Evolutionary conservation across 2,329 filamentous ascomycete species (phyloP), one percentile per base, ranked within the genome.

Genomic region (Zalaria sp.): DNA sequence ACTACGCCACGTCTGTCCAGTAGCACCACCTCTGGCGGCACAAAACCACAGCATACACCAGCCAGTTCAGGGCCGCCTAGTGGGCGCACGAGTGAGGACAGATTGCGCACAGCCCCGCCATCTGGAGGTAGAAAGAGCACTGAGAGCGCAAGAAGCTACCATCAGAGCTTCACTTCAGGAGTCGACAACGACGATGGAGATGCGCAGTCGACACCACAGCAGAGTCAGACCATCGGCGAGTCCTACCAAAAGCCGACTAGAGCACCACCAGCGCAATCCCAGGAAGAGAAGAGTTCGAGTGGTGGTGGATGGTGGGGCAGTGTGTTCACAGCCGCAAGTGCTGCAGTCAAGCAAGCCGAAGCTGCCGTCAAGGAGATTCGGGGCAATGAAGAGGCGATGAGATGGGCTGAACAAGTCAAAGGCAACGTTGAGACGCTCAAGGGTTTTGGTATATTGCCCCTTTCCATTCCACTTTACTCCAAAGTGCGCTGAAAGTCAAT

Each of bases 361-460:
- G 85, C 81, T 5, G 82, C 88, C 1, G 88, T 93, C 49, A 93
- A 89, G 59, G 86, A 96, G 61, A 88, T 98, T 38, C 85, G 94
- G 60, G 81, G 91, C 58, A 95, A 93, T 54, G 87, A 96, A 57
- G 91, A 98, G 61, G 91, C 89, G 40, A 88, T 89, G 67, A 83
- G 85, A 60, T 98, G 89, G 87, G 85, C 88, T 1, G 84, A 94
- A 41, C 89, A 96, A 59, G 83, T 96, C 42, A 81, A 81, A 56
- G 88, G 87, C 45, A 94, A 94, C 57, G 83, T 93, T 38, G 83
- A 81, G 36, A 79, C 78, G 28, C 67, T 96, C 35, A 76, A 75
- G 51, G 82, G 79, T 42, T 68, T 89, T 47, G 82, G 86, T 89
- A 73, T 49, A 67, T 62, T 6, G 40, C 26, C 8, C 34, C 25